Base-by-base conservation (phyloP, 2,329 filamentous ascomycete species). In the Aspergillus fumigatus region DNA sequence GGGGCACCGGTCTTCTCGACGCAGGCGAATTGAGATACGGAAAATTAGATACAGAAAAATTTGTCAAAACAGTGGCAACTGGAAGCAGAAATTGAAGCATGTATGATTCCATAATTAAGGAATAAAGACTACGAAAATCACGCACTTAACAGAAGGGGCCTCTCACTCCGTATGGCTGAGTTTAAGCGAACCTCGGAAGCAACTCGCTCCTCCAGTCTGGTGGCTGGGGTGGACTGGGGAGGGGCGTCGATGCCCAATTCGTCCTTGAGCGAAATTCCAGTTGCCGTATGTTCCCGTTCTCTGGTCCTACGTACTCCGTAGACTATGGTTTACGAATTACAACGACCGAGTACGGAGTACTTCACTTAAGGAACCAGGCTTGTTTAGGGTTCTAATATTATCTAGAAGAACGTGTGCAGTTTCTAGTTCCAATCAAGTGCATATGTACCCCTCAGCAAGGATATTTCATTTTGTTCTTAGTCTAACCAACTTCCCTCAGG, bases 241-340 rank as follows among this genome's bases (percentile, higher is more conserved):
- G 56, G 62, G 32, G 14, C 5, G 32, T 62, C 56, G 60, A 59
- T 63, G 60, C 62, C 62, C 58, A 62, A 63, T 59, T 61, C 38
- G 51, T 27, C 47, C 43, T 56, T 58, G 59, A 59, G 56, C 60
- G 56, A 62, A 59, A 58, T 38, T 55, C 14, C 32, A 48, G 48
- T 52, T 59, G 60, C 60, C 56, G 60, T 63, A 52, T 58, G 57
- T 59, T 63, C 59, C 62, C 55, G 56, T 38, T 48, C 52, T 49
- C 51, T 17, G 32, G 11, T 14, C 32, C 11, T 35, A 14, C 11
- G 10, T 29, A 29, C 27, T 11, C 10, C 10, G 27, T 29, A 29
- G 27, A 5, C 11, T 35, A 35, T 35, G 32, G 32, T 38, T 38
- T 38, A 38, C 32, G 5, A 38, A 14, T 38, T 38, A 38, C 32